Evolutionary conservation across 1,139 yeast species (phyloP).

Genomic region (Candida neerlandica): DNA sequence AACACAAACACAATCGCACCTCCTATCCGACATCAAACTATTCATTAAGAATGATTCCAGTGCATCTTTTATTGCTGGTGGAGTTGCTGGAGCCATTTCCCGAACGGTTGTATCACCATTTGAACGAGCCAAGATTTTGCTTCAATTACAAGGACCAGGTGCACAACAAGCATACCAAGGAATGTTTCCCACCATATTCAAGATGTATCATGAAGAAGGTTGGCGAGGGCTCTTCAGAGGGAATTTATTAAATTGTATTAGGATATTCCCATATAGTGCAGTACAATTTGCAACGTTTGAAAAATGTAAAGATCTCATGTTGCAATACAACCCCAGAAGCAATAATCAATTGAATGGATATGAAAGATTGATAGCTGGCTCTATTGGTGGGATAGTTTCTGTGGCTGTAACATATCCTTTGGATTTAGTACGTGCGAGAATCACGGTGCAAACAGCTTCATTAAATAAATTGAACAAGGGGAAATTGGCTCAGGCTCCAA

Average conservation of each 20-base stretch:
- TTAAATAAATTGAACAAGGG: slow-evolving; percentile 54
- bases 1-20: slow-evolving; percentile 8
- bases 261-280: slow-evolving; percentile 93
- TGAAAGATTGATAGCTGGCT: slow-evolving; percentile 76
- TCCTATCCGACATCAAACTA: slow-evolving; percentile 22
- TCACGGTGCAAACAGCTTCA: slow-evolving; percentile 87
- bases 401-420: slow-evolving; percentile 89
- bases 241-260: slow-evolving; percentile 82
- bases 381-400: slow-evolving; percentile 77
- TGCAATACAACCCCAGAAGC: slow-evolving; percentile 25
- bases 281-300: slow-evolving; percentile 91
- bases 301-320: slow-evolving; percentile 55
- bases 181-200: slow-evolving; percentile 69
- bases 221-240: slow-evolving; percentile 88
- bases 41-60: slow-evolving; percentile 50
- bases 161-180: slow-evolving; percentile 66
- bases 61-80: slow-evolving; percentile 62
- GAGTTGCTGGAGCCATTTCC: slow-evolving; percentile 87
- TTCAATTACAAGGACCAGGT: slow-evolving; percentile 87
- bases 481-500: slow-evolving; percentile 58
- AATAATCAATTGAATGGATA: slow-evolving; percentile 40
- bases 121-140: slow-evolving; percentile 88
- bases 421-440: slow-evolving; percentile 86
- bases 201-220: slow-evolving; percentile 90
- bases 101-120: slow-evolving; percentile 94